These are phyloP conservation scores for Saccharomycopsis guyanensis DNA, from an alignment of 805 yeast species.

Conservation along the genomic window DNA sequence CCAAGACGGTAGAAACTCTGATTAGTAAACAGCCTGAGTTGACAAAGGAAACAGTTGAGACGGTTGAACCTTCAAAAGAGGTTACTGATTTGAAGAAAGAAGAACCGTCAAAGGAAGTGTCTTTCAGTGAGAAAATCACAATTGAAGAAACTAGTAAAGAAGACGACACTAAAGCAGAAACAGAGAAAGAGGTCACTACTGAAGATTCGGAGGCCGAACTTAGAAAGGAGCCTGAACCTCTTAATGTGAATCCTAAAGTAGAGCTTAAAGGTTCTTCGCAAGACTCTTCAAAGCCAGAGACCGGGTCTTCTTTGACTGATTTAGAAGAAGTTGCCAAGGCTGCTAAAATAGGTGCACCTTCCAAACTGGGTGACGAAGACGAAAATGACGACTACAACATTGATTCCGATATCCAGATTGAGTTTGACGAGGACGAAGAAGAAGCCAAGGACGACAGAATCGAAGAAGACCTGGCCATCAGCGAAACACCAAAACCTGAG, in stretches of 20 bases:
- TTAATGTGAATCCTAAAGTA: background rate
- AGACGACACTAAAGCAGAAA: background rate
- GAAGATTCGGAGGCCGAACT: too few species aligned
- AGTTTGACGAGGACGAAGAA: conserved; percentile 21
- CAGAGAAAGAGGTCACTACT: background rate
- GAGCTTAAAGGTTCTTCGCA: background rate
- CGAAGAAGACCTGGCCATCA: conserved; percentile 14
- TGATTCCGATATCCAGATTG: conserved; percentile 21
- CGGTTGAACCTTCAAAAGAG: too few species aligned
- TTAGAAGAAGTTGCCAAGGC: too few species aligned
- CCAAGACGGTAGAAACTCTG: background rate
- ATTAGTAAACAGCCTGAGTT: too few species aligned
- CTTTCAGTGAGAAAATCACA: too few species aligned
- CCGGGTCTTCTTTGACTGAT: too few species aligned
- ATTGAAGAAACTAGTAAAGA: too few species aligned
- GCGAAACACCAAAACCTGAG: background rate
- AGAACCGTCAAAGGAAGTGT: too few species aligned
- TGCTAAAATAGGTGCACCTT: too few species aligned
- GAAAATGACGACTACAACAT: conserved; percentile 11
- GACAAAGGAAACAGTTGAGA: too few species aligned
- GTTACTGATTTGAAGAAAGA: too few species aligned
- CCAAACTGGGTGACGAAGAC: background rate
- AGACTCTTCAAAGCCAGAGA: background rate
- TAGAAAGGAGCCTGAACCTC: background rate
- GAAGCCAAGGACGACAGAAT: conserved; percentile 14